Percentiles rank a stretch among this genome's conserved stretches.
These are phyloP conservation scores for Lolium rigidum DNA, from an alignment of 176 grass and related monocot species.

Conservation along the genomic window DNA sequence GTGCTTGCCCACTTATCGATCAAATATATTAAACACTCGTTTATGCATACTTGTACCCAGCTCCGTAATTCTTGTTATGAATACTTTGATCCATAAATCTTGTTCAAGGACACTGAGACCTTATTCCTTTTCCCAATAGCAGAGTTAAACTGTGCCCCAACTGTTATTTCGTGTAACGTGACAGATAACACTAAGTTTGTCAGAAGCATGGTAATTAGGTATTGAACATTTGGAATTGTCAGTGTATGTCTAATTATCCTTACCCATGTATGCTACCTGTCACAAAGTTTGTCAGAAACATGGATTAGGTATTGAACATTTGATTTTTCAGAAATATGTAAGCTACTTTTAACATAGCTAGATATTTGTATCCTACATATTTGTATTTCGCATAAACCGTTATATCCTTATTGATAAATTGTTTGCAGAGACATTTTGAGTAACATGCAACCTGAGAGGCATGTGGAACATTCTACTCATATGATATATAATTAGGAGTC, in stretches of 20 bases:
- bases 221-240: conserved; percentile 12
- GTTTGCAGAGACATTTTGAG: conserved; percentile 8
- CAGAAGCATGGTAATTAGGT: neutral
- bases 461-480: neutral
- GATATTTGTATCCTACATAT: neutral
- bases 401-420: neutral
- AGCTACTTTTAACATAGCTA: no score
- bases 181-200: neutral
- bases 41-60: neutral
- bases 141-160: neutral
- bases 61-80: neutral
- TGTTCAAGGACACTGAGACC: neutral
- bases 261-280: neutral
- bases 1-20: neutral
- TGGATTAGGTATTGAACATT: neutral
- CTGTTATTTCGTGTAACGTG: neutral
- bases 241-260: conserved; percentile 21
- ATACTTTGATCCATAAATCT: neutral
- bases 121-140: neutral
- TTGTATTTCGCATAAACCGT: neutral
- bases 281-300: neutral
- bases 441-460: neutral
- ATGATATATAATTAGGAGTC: neutral
- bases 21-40: neutral
- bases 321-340: neutral